Base-by-base conservation (phyloP, 208 protist genomes). In the Giardia muris region DNA sequence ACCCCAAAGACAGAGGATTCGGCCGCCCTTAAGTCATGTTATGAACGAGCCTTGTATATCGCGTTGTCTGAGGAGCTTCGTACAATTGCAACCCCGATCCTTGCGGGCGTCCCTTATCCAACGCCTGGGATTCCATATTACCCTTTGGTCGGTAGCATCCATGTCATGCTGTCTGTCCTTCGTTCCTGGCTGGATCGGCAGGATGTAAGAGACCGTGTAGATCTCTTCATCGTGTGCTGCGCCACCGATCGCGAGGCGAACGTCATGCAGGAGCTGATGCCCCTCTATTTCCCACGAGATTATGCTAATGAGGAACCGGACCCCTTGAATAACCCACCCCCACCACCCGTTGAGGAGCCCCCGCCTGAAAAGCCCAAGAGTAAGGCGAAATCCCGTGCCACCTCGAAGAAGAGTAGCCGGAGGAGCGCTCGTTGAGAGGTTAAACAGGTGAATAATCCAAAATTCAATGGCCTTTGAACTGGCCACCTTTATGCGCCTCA, bases 211-310 rank as follows among this genome's bases (percentile, higher is more conserved):
- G 1, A 47, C n/a, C 1, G 1, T 0, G 4, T 90, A 4, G 43
- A 90, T 90, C 45, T 90, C 2, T 22, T 90, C 45, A 45, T 90
- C 0, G 48, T 90, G 1, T 22, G n/a, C n/a, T 90, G 87, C n/a
- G 2, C 2, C 4, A 90, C n/a, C n/a, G 87, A 3, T 46, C 46
- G 87, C n/a, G 87, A 90, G 44, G 48, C 1, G 0, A 44, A 47
- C 48, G 45, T 90, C 2, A 30, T 90, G 30, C n/a, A 90, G 42
- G 87, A 90, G 44, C 44, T 90, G 0, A 90, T 90, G 87, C 42
- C n/a, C 4, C n/a, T 90, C 19, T 90, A 90, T n/a, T 90, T 90
- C 45, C 87, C 87, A 10, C 44, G 10, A 22, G 87, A 90, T n/a
- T 2, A 2, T 2, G 2, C 46, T 4, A 47, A 44, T 48, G 2